Percentiles rank a stretch among this genome's conserved stretches.
These are phyloP conservation scores for Primulina eburnea DNA, from an alignment of 257 asterid species.

Conservation along the genomic window DNA sequence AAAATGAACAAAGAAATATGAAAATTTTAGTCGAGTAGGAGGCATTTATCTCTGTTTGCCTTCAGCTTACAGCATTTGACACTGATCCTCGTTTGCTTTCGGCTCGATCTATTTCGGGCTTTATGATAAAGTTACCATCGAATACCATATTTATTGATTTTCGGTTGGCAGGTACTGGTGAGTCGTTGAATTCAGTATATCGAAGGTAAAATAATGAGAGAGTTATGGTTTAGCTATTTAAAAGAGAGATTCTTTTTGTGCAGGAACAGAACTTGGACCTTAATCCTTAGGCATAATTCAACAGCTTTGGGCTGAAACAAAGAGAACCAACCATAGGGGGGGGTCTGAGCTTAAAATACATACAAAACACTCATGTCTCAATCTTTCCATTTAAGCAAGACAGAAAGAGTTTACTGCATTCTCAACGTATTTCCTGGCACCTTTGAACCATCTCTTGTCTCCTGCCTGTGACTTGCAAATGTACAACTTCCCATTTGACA, in stretches of 20 bases:
- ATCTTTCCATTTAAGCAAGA: slow-evolving; percentile 32
- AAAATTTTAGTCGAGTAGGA: no score
- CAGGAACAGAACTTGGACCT: not conserved
- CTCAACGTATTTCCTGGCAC: slow-evolving; percentile 52
- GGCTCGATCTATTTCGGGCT: not conserved
- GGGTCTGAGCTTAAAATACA: slow-evolving; percentile 15
- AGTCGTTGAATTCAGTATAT: not conserved
- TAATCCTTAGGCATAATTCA: not conserved
- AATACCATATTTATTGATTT: not conserved
- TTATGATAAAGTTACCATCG: not conserved
- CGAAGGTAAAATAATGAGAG: no score
- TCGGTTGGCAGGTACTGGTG: not conserved
- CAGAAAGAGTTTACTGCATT: slow-evolving; percentile 41
- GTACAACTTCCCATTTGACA: slow-evolving; percentile 44
- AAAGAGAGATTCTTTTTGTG: no score
- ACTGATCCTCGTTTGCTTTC: not conserved
- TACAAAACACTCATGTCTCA: slow-evolving; percentile 20
- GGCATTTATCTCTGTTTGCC: no score
- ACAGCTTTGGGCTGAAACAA: not conserved
- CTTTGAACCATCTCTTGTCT: slow-evolving; percentile 65
- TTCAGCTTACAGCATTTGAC: no score
- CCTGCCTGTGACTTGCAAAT: slow-evolving; percentile 64
- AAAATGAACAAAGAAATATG: no score
- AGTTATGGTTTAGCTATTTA: not conserved
- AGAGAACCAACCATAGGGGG: not conserved